Conservation (phyloP, 2,329 filamentous ascomycete species). For the Botryotinia globosa region DNA sequence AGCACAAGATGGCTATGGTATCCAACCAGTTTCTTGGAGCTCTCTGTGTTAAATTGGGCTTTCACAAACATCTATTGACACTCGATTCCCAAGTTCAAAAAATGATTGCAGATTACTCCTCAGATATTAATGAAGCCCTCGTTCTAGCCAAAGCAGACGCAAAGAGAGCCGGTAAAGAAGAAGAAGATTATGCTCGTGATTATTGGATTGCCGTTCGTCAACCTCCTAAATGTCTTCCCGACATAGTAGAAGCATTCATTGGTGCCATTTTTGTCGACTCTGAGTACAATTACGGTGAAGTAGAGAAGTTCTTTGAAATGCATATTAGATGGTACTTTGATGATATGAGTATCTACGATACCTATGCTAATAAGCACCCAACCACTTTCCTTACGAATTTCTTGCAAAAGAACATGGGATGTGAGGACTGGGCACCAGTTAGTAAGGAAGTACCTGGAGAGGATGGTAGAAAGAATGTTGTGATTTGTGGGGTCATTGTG, state of each 20-base stretch:
- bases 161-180: slow-evolving; percentile 38
- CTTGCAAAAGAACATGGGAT: slow-evolving; percentile 64
- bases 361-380: slow-evolving; percentile 82
- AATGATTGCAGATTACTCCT: slow-evolving; percentile 54
- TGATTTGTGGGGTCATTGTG: slow-evolving; percentile 72
- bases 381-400: slow-evolving; percentile 68
- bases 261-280: slow-evolving; percentile 92
- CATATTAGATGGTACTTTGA: slow-evolving; percentile 76
- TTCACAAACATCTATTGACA: slow-evolving; percentile 69
- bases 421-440: slow-evolving; percentile 53
- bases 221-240: slow-evolving; percentile 74
- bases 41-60: slow-evolving; percentile 72
- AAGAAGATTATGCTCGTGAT: slow-evolving; percentile 51
- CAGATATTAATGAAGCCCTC: slow-evolving; percentile 55
- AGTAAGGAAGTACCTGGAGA: slow-evolving; percentile 44
- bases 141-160: slow-evolving; percentile 40
- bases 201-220: slow-evolving; percentile 66
- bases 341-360: slow-evolving; percentile 85
- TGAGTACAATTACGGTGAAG: slow-evolving; percentile 68
- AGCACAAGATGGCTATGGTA: slow-evolving; percentile 99
- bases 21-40: slow-evolving; percentile 91
- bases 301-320: slow-evolving; percentile 72
- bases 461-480: slow-evolving; percentile 45
- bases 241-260: slow-evolving; percentile 84
- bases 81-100: slow-evolving; percentile 47